These are phyloP conservation scores for Volvox reticuliferus DNA, from an alignment of 139 green algal species.

Conservation along the genomic window DNA sequence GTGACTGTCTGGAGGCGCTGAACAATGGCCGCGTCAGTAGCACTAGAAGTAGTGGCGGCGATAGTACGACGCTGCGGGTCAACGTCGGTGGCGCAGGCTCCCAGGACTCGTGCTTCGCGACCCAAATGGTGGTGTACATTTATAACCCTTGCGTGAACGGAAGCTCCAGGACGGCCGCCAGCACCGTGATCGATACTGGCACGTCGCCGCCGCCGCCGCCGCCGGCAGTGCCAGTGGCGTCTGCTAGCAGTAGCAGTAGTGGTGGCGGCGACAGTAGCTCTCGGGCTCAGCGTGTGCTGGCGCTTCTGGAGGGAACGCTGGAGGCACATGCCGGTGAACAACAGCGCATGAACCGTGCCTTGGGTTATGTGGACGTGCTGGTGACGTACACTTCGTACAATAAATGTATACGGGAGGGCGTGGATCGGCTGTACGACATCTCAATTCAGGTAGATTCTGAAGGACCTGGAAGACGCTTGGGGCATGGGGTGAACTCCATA, in stretches of 20 bases:
- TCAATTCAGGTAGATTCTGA: slow-evolving; percentile 6
- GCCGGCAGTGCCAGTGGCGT: not conserved
- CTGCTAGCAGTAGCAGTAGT: not conserved
- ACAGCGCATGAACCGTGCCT: not conserved
- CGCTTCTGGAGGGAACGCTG: not conserved
- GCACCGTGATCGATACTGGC: too few relatives aligned
- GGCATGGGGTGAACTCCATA: not conserved
- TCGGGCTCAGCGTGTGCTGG: not conserved
- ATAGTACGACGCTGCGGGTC: too few relatives aligned
- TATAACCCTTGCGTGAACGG: slow-evolving; percentile 9
- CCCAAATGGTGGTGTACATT: slow-evolving; percentile 22
- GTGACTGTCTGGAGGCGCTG: not conserved
- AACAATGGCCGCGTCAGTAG: not conserved
- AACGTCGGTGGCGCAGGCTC: not conserved
- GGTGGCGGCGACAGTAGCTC: not conserved
- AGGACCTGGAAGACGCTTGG: too few relatives aligned
- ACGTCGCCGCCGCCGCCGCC: not conserved
- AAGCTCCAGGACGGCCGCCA: not conserved
- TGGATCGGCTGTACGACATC: slow-evolving; percentile 22
- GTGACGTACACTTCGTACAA: slow-evolving; percentile 1
- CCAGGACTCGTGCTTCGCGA: slow-evolving; percentile 28
- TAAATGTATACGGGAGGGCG: not conserved
- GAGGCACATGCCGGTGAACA: too few relatives aligned
- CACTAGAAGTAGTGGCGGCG: too few relatives aligned
- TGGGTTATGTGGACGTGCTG: slow-evolving; percentile 7